phyloP scores from a whole-genome alignment of 352 stramenopile genomes.

The Blastocystis sp. region DNA sequence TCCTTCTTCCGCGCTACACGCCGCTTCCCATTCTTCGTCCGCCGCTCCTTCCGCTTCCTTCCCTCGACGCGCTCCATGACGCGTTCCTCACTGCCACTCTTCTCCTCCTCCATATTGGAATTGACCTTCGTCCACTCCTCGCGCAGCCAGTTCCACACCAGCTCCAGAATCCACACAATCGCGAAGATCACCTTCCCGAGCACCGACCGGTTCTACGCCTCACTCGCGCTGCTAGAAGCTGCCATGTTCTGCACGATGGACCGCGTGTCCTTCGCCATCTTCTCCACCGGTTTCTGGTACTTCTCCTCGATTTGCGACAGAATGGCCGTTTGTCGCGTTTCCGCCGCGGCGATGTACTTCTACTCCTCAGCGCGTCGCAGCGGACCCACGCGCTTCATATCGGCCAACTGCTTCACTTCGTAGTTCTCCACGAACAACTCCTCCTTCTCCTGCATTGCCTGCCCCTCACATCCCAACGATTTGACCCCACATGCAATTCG shows the following conservation, averaged over 20 bases:
- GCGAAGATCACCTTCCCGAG: constrained; percentile 15
- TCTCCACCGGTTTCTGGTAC: constrained; percentile 7
- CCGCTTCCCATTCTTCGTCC: not conserved
- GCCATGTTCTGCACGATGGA: constrained; percentile 2
- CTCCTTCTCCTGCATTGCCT: constrained; percentile 8
- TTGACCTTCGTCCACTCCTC: not conserved
- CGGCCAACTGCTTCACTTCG: not conserved
- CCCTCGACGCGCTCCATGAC: not conserved
- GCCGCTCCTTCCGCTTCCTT: not conserved
- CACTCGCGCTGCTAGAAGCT: not conserved
- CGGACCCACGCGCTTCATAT: not conserved
- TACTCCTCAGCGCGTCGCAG: not conserved
- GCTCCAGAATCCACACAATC: constrained; percentile 32
- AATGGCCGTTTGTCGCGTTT: constrained; percentile 10
- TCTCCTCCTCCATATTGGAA: not conserved
- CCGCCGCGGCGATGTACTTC: not conserved
- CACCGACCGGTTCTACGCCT: constrained; percentile 15
- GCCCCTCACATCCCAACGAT: not conserved
- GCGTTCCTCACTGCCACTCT: not conserved
- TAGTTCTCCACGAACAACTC: not conserved
- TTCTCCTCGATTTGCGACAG: constrained; percentile 31
- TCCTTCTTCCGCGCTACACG: too few relatives aligned
- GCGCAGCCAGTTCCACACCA: constrained; percentile 31
- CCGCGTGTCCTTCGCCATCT: constrained; percentile 12
- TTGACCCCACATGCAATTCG: not conserved